A percentile compares a stretch with the other conserved stretches of the same genome.
Evolutionary conservation across 495 filamentous ascomycete species (phyloP).

Genomic region (Baudoinia panamericana): DNA sequence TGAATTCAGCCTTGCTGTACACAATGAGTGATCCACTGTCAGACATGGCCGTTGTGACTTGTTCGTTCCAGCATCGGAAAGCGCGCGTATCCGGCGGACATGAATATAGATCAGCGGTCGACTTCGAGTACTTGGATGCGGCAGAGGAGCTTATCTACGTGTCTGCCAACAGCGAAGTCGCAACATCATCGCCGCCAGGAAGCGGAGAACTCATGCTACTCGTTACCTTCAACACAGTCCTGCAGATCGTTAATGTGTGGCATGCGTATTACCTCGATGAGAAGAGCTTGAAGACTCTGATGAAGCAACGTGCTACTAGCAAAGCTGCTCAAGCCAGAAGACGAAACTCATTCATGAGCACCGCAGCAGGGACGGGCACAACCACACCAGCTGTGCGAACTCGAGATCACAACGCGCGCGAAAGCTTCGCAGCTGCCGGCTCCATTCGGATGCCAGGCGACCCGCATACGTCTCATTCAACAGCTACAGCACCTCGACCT

Average conservation of each 20-base stretch:
- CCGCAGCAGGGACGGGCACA: conserved; percentile 55
- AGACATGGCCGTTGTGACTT: conserved; percentile 72
- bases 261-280: conserved; percentile 53
- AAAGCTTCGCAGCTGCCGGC: conserved; percentile 42
- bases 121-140: conserved; percentile 45
- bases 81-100: conserved; percentile 12
- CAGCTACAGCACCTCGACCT: conserved; percentile 7
- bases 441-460: conserved; percentile 14
- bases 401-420: conserved; percentile 35
- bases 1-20: conserved; percentile 47
- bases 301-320: conserved; percentile 35
- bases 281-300: conserved; percentile 39
- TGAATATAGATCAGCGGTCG: conserved; percentile 5
- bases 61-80: conserved; percentile 12
- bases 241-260: conserved; percentile 67
- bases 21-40: conserved; percentile 76
- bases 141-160: conserved; percentile 74
- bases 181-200: conserved; percentile 14
- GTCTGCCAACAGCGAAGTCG: conserved; percentile 44
- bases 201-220: conserved; percentile 52
- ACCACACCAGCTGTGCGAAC: conserved; percentile 57
- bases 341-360: conserved; percentile 66
- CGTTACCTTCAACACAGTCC: conserved; percentile 64
- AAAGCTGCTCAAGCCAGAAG: conserved; percentile 50
- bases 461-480: neutral